Base-by-base conservation (phyloP, 495 filamentous ascomycete species). In the Aspergillus sclerotiicarbonarius region DNA sequence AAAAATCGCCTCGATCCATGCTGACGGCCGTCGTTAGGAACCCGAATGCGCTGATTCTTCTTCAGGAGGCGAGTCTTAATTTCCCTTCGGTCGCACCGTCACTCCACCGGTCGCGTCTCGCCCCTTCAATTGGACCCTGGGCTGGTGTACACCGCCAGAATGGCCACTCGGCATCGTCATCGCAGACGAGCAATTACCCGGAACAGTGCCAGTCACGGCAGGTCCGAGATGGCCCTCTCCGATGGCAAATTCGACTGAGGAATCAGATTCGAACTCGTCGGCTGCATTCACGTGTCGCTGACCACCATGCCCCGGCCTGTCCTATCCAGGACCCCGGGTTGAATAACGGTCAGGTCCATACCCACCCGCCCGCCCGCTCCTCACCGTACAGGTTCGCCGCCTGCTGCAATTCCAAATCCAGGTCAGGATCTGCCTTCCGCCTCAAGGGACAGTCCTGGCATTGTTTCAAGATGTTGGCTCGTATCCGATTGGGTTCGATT, bases 141-240 rank as follows among this genome's bases (percentile, higher is more conserved):
- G 53, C 54, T 33, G 50, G 41, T 60, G 59, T 62, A 60, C 63
- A 65, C 63, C 63, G 63, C 63, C 56, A 65, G 54, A 60, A 62
- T 52, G 57, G 45, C 62, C 39, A 35, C 32, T 56, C 46, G 30
- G 54, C 59, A 58, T 58, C 62, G 51, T 57, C 62, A 57, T 60
- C 47, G 21, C n/a, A 20, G 39, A 16, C 31, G 46, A 30, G 44
- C 18, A 44, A 57, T 56, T 49, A 41, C 53, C 52, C 49, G 58
- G 51, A 45, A 50, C 47, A 46, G 15, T 45, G 35, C 32, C 47
- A 18, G 46, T 49, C 46, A 30, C 46, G 20, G 20, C 25, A 29
- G 21, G 46, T 12, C 21, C 21, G 20, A 29, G 18, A 49, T 30
- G 9, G 18, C 29, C 20, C 46, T 47, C 21, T 47, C 44, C 44